phyloP scores from a whole-genome alignment of 306 rosid species.

The Fagus sylvatica region DNA sequence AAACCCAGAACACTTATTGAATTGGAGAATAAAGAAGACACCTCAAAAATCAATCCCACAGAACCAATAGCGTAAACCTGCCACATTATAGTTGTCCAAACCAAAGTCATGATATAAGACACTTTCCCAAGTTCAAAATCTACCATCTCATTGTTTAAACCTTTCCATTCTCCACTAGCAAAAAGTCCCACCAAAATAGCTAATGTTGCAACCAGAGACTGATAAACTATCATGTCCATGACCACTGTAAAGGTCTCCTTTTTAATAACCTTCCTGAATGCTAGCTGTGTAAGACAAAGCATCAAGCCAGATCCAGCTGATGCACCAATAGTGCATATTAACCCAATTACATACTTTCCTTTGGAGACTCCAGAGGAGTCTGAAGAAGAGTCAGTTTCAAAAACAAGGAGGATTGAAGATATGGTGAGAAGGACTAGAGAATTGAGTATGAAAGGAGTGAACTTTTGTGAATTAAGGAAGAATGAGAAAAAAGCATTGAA shows the following conservation, averaged over 20 bases:
- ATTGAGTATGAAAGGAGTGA: slow-evolving; percentile 50
- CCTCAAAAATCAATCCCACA: slow-evolving; percentile 50
- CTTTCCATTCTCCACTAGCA: slow-evolving; percentile 51
- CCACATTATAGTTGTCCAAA: slow-evolving; percentile 42
- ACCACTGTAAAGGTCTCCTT: slow-evolving; percentile 38
- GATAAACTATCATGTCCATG: slow-evolving; percentile 34
- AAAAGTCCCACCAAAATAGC: slow-evolving; percentile 37
- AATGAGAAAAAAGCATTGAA: slow-evolving; percentile 62
- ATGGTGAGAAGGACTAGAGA: slow-evolving; percentile 57
- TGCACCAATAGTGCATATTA: slow-evolving; percentile 43
- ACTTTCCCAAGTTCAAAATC: slow-evolving; percentile 36
- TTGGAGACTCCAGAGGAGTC: slow-evolving; percentile 1
- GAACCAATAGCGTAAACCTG: slow-evolving; percentile 31
- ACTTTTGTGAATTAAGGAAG: slow-evolving; percentile 49
- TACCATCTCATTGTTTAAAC: slow-evolving; percentile 36
- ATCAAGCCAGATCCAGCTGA: slow-evolving; percentile 32
- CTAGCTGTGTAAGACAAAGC: slow-evolving; percentile 40
- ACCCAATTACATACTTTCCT: slow-evolving; percentile 41
- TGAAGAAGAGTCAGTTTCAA: slow-evolving; percentile 25
- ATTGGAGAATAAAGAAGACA: slow-evolving; percentile 58
- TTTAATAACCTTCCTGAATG: slow-evolving; percentile 37
- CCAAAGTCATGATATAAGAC: slow-evolving; percentile 38
- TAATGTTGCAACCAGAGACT: slow-evolving; percentile 22
- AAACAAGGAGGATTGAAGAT: slow-evolving; percentile 45
- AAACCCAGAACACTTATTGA: slow-evolving; percentile 42